Evolutionary conservation across 495 filamentous ascomycete genomes (phyloP).

Genomic region (Aspergillus affinis): DNA sequence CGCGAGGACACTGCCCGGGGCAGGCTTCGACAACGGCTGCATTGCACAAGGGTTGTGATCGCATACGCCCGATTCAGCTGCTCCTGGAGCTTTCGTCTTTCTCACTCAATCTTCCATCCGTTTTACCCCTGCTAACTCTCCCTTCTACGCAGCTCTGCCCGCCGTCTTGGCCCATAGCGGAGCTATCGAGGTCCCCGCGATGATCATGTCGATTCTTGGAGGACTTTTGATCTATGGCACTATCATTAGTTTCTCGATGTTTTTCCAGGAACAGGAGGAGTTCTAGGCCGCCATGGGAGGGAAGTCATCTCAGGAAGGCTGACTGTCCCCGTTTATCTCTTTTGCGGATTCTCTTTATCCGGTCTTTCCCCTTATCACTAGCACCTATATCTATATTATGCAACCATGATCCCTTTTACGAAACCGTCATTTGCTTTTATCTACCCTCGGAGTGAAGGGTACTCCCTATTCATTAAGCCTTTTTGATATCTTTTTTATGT

Average conservation of each 20-base stretch:
- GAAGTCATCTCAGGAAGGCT: not conserved
- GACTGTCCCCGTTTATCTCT: not conserved
- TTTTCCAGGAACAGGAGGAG: slow-evolving; percentile 95
- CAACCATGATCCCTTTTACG: slow-evolving; percentile 11
- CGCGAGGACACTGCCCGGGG: no score
- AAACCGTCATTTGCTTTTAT: slow-evolving; percentile 14
- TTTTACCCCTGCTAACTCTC: slow-evolving; percentile 21
- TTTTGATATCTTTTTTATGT: not conserved
- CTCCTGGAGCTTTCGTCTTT: not conserved
- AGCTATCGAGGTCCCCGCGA: slow-evolving; percentile 77
- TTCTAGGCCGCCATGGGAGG: slow-evolving; percentile 47
- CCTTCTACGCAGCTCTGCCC: slow-evolving; percentile 70
- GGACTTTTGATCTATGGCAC: slow-evolving; percentile 95
- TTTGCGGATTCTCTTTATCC: not conserved
- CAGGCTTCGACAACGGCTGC: no score
- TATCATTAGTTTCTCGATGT: slow-evolving; percentile 95
- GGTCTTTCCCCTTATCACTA: not conserved
- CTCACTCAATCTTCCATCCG: not conserved
- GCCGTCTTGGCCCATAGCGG: slow-evolving; percentile 80
- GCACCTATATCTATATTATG: slow-evolving; percentile 3
- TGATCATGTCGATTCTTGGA: slow-evolving; percentile 92
- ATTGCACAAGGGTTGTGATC: not conserved
- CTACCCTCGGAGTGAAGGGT: not conserved
- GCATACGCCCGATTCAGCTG: not conserved
- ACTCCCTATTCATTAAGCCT: not conserved